Conservation (phyloP, 176 grass and related monocot genomes). For the Oryza longistaminata region DNA sequence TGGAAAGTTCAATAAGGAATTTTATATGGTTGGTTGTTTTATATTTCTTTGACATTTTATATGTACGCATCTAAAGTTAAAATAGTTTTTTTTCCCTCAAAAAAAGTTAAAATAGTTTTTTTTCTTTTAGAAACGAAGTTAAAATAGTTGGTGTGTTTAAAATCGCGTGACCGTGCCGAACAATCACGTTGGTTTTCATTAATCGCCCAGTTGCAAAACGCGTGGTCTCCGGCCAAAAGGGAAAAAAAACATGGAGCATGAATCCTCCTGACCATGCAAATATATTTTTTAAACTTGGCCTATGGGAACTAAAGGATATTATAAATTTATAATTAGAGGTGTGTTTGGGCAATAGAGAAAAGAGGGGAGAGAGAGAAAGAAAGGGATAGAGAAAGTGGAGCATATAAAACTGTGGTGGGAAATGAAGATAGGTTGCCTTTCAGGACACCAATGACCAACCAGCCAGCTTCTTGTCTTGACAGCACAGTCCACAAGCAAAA, state of each 20-base stretch:
- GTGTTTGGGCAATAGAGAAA: not conserved
- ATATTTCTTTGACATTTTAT: not conserved
- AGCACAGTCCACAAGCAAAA: not conserved
- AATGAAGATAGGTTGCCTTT: not conserved
- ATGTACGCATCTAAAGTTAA: not conserved
- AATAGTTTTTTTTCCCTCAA: too few species aligned
- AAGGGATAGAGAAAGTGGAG: not conserved
- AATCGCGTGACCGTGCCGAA: not conserved
- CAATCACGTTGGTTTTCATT: not conserved
- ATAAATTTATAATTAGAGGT: not conserved
- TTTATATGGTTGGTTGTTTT: not conserved
- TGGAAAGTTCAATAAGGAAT: not conserved
- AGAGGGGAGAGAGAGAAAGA: too few species aligned
- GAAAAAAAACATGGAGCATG: not conserved
- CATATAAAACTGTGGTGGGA: not conserved
- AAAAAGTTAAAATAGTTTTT: not conserved
- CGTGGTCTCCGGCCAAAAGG: not conserved
- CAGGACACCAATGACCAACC: not conserved
- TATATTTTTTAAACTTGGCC: constrained; percentile 11
- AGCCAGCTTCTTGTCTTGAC: not conserved
- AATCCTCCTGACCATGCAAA: constrained; percentile 38
- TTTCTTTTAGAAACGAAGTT: not conserved
- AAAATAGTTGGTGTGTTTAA: not conserved
- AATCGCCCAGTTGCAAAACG: not conserved
- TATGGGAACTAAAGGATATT: not conserved